Base-by-base conservation (phyloP, 257 asterid species). In the Gentiana dahurica region DNA sequence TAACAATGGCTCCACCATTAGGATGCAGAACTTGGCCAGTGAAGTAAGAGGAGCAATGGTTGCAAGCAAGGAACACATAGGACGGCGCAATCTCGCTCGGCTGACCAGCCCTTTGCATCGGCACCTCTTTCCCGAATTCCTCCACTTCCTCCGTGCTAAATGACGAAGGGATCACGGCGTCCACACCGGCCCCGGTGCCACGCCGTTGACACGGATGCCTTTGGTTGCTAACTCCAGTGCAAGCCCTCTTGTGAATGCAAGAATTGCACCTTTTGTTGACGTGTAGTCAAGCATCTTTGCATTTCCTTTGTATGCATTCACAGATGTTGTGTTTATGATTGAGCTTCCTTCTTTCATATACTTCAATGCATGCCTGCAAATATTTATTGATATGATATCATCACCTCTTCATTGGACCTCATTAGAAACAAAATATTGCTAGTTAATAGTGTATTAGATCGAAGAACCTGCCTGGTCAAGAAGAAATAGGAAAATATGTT, bases 171-270 rank as follows among this genome's bases (percentile, higher is more conserved):
- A 81, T 81, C 11, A 87, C 0, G 96, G 94, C 0, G 89, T 87
- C 94, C 96, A 87, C 5, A 84, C 64, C 0, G 92, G 94, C 0
- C 96, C 94, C 0, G 94, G 96, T 33, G 92, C 96, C 35, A 87
- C 94, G 0, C 85, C 94, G 33, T 87, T 87, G 1, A 87, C 96
- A 0, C 94, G 71, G 46, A 87, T 78, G 1, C 87, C 89, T 47
- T 58, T 78, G 13, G 63, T 67, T 12, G 34, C 82, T 4, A 81
- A 68, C 69, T 78, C 78, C 43, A 79, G 81, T 0, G 92, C 76
- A 48, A 87, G 77, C 33, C 92, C 94, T 5, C 92, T 66, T 0
- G 92, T 87, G 73, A 84, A 81, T 0, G 92, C 78, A 44, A 84
- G 83, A 12, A 77, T 80, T 3, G 96, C 96, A 13, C 94, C 92